Conservation (phyloP, 805 yeast genomes). For the Debaryomyces tyrocola region DNA sequence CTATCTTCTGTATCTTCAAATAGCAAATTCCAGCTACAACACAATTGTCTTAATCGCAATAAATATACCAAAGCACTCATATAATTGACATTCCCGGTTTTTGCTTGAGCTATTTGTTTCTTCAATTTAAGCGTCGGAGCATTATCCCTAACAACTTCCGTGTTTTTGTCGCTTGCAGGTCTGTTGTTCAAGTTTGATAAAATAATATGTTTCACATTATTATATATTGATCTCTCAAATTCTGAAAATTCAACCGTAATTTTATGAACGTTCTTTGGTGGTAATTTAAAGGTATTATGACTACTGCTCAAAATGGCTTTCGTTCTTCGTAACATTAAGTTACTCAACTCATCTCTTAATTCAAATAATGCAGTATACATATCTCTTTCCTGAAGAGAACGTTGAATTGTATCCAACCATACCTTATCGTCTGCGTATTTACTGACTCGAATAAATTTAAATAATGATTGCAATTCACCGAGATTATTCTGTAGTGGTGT, state of each 20-base stretch:
- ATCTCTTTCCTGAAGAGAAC: constrained; percentile 1
- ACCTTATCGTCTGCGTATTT: constrained; percentile 15
- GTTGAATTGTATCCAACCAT: neutral
- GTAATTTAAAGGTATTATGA: constrained; percentile 17
- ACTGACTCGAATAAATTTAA: constrained; percentile 62
- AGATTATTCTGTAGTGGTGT: constrained; percentile 92
- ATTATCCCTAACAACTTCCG: neutral
- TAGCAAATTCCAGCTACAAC: constrained; percentile 30
- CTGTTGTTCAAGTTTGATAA: neutral
- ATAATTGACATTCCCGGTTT: constrained; percentile 9
- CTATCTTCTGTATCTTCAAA: neutral
- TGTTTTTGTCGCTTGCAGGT: neutral
- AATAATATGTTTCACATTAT: constrained; percentile 4
- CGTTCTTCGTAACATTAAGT: constrained; percentile 47
- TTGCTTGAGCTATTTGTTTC: neutral
- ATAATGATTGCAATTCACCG: constrained; percentile 83
- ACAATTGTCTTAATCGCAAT: constrained; percentile 35
- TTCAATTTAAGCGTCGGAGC: neutral
- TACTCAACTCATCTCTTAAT: constrained; percentile 19
- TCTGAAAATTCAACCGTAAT: constrained; percentile 19
- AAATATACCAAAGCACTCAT: constrained; percentile 25
- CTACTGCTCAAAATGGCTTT: constrained; percentile 31
- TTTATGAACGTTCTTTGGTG: constrained; percentile 14
- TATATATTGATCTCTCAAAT: constrained; percentile 25
- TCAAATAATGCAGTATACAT: constrained; percentile 14